Evolutionary conservation across 768 basidiomycete genomes (phyloP), one percentile per base, ranked within the genome.

Genomic region (Termitomyces sp.): DNA sequence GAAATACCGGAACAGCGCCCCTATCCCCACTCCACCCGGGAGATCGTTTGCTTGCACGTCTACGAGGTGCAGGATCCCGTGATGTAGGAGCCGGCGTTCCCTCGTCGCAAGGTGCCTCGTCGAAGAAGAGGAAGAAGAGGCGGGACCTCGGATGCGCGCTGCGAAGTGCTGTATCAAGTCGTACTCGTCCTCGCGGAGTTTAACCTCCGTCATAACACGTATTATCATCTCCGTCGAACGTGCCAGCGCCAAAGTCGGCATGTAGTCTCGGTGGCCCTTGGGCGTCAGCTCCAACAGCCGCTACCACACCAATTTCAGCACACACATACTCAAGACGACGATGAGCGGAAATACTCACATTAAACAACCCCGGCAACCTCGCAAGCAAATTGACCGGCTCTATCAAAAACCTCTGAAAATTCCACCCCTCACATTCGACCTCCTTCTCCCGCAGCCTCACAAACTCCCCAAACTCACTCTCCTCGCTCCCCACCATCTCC

Each of bases 171-270:
- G 89, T 36, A 91, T 76, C 39, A 83, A 71, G n/a, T 86, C 85
- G 67, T 95, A 92, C 61, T 93, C 91, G 54, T 94, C 91, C 70
- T 95, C 93, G 20, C 91, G 82, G 12, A 81, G 72, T 67, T 95
- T 94, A 62, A 95, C 92, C 66, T 93, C 93, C 42, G 86, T 85
- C 73, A 97, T 82, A 2, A 88, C 87, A 30, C 84, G 82, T 59
- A 95, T 85, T 45, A 88, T 81, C 62, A 86, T 73, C 59, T 90
- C 85, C 18, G 85, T 87, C 3, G 86, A 81, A 60, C 86, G 82
- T 24, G 87, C 73, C 60, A 85, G 78, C 16, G 82, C 86, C 53
- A 89, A 76, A 0, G 87, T 86, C 1, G 86, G 74, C 37, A 92
- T 68, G 66, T 91, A 86, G 64, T 92, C 90, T 11, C 81, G 76